Evolutionary conservation across 768 basidiomycete genomes (phyloP), one percentile per base, ranked within the genome.

Genomic region (Asterophora lycoperdoides): DNA sequence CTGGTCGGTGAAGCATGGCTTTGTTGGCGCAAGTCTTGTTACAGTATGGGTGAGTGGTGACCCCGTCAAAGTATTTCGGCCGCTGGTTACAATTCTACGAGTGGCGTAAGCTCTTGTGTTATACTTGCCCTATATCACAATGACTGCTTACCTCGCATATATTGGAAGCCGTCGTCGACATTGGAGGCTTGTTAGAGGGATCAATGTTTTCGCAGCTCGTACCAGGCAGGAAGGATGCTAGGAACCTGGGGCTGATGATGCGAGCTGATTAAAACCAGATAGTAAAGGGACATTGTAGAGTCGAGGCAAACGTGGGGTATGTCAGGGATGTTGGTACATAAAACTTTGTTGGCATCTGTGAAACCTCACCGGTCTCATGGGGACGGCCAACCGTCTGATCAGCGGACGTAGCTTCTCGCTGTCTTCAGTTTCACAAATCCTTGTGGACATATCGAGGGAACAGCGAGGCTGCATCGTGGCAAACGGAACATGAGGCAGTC

Each of bases 11-110:
- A 56, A 57, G 49, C 63, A 69, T 68, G 56, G 48, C 67, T 64
- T 74, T 76, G 58, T 53, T 68, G n/a, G 80, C 77, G 57, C 81
- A 84, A 5, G 72, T 73, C 66, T 78, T 83, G 57, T 79, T 67
- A 55, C 81, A 84, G 55, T 75, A 84, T 0, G 75, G 70, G 59
- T 82, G 81, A 4, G 72, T 75, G 59, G 75, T 80, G 40, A 62
- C 66, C 10, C 79, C 79, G 51, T 83, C 82, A 54, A 69, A 68
- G 57, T 76, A 75, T 55, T 78, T 84, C 18, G 81, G 80, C 41
- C 76, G 73, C 29, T 67, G 53, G 49, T 79, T 75, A 58, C 83
- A 85, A 35, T 71, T 67, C 83, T 84, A 42, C 46, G 33, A n/a
- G 32, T 41, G 41, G 46, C 40, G 38, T 26, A 18, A 56, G 19